phyloP scores from a whole-genome alignment of 1,284 basidiomycete genomes.

The Peniophora sp. region DNA sequence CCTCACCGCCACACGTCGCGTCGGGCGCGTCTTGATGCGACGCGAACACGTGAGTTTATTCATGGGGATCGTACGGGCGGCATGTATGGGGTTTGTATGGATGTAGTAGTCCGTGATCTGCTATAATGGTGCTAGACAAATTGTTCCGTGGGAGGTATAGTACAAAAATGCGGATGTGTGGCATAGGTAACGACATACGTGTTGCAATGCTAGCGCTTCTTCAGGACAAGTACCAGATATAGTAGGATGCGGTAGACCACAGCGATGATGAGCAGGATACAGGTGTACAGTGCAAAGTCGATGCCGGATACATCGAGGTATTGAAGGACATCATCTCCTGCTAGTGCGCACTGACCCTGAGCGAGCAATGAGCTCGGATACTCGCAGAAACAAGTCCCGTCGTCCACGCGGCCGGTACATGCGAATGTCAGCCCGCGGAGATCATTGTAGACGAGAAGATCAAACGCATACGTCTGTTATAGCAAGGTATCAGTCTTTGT shows the following conservation, averaged over 20 bases:
- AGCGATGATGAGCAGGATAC: conserved; percentile 14
- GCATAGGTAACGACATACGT: no score
- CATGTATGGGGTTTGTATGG: no score
- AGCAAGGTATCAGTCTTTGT: conserved; percentile 10
- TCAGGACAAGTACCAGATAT: conserved; percentile 12
- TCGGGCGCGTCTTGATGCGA: no score
- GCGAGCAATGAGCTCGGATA: conserved; percentile 19
- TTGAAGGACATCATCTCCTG: conserved; percentile 23
- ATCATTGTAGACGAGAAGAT: conserved; percentile 38
- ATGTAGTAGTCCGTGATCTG: no score
- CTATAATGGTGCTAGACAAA: no score
- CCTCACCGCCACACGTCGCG: no score
- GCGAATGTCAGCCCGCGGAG: conserved; percentile 37
- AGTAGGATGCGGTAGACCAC: conserved; percentile 12
- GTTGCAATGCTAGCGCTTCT: conserved; percentile 10
- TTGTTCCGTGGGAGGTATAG: no score
- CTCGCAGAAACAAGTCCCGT: conserved; percentile 21
- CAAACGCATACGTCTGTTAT: conserved; percentile 33
- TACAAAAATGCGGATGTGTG: no score
- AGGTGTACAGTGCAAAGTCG: conserved; percentile 10
- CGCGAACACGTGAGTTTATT: no score
- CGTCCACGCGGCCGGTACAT: conserved; percentile 23
- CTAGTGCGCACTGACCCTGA: conserved; percentile 16
- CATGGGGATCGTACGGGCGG: not conserved
- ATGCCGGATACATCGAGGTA: conserved; percentile 11